These are phyloP conservation scores for Cladorrhinum samala DNA, from an alignment of 495 filamentous ascomycete genomes.

Conservation along the genomic window DNA sequence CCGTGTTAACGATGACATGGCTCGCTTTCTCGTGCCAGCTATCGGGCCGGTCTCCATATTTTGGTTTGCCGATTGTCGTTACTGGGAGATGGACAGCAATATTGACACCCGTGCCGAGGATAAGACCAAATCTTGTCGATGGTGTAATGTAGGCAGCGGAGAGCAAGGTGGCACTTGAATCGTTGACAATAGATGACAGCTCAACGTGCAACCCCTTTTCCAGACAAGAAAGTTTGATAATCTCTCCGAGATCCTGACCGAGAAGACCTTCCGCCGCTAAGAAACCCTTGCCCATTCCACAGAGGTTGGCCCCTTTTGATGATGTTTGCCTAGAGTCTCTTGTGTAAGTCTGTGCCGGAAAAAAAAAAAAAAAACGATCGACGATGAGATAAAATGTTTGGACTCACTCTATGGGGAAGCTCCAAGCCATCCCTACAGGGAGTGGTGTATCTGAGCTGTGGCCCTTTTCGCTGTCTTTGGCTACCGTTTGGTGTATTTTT, in stretches of 20 bases:
- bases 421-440: slow-evolving; percentile 72
- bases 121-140: slow-evolving; percentile 54
- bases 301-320: slow-evolving; percentile 64
- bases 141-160: slow-evolving; percentile 67
- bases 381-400: slow-evolving; percentile 5
- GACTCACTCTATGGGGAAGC: slow-evolving; percentile 76
- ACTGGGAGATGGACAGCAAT: slow-evolving; percentile 49
- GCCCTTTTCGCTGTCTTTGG: slow-evolving; percentile 29
- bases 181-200: slow-evolving; percentile 77
- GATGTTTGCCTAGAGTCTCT: slow-evolving; percentile 61
- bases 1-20: slow-evolving; percentile 72
- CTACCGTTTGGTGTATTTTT: slow-evolving; percentile 55
- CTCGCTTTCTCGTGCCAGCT: slow-evolving; percentile 51
- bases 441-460: slow-evolving; percentile 28
- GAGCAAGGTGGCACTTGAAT: slow-evolving; percentile 72
- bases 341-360: neutral
- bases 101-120: slow-evolving; percentile 53
- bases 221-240: slow-evolving; percentile 44
- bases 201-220: slow-evolving; percentile 48
- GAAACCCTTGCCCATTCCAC: slow-evolving; percentile 84
- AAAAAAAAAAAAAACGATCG: no score
- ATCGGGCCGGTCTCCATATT: slow-evolving; percentile 46
- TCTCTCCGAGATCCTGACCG: slow-evolving; percentile 46
- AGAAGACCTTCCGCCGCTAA: slow-evolving; percentile 45
- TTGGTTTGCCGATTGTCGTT: slow-evolving; percentile 43